Conservation (phyloP, 2,329 filamentous ascomycete genomes). For the Cercospora sesami region DNA sequence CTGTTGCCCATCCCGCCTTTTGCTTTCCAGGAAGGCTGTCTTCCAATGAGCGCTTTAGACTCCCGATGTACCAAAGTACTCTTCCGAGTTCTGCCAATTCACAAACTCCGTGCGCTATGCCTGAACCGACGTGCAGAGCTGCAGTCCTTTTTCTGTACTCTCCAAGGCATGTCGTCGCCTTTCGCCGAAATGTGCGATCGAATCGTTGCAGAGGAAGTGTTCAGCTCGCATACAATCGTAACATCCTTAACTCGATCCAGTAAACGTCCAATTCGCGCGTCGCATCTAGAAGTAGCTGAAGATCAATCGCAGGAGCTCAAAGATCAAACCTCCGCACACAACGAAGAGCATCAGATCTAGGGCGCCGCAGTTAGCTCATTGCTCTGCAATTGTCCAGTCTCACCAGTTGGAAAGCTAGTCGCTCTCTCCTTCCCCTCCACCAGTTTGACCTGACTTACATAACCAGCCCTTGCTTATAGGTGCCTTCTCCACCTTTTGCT, state of each 20-base stretch:
- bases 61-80: not conserved
- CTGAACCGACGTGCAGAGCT: not conserved
- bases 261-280: not conserved
- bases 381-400: not conserved
- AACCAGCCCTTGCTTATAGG: slow-evolving; percentile 61
- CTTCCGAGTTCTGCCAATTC: not conserved
- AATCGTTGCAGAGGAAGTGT: not conserved
- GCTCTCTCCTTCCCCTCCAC: not conserved
- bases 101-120: slow-evolving; percentile 4
- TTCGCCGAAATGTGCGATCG: not conserved
- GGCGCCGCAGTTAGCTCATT: not conserved
- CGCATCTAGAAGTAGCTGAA: slow-evolving; percentile 32
- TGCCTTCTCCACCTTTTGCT: slow-evolving; percentile 38
- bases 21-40: not conserved
- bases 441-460: slow-evolving; percentile 49
- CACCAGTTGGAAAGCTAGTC: no score
- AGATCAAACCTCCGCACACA: slow-evolving; percentile 60
- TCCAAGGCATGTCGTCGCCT: not conserved
- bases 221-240: not conserved
- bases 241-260: not conserved
- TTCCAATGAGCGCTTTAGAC: not conserved
- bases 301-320: slow-evolving; percentile 57
- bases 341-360: slow-evolving; percentile 63
- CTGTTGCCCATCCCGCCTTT: not conserved
- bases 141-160: not conserved